phyloP scores from a whole-genome alignment of 2,329 filamentous ascomycete species.

The Dothistroma septosporum region DNA sequence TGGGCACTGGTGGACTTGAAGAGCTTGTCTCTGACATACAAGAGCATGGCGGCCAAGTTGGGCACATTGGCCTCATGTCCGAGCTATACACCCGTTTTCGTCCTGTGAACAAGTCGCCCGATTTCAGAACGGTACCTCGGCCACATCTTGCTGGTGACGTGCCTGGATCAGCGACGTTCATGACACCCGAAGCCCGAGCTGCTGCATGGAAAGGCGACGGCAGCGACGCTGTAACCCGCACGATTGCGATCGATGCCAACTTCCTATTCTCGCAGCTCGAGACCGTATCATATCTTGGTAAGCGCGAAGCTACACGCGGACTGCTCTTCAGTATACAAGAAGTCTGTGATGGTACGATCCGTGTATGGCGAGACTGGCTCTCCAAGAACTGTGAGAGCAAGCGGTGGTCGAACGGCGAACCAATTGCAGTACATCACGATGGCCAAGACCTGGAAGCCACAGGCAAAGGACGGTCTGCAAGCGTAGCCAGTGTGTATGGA shows the following conservation, averaged over 20 bases:
- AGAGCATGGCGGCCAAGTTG: constrained; percentile 32
- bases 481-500: constrained; percentile 20
- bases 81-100: constrained; percentile 67
- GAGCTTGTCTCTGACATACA: constrained; percentile 35
- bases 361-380: constrained; percentile 72
- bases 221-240: constrained; percentile 49
- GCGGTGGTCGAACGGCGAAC: constrained; percentile 26
- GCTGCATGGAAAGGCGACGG: constrained; percentile 14
- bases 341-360: constrained; percentile 63
- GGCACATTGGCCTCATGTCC: constrained; percentile 50
- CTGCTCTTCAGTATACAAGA: constrained; percentile 62
- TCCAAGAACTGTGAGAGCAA: constrained; percentile 41
- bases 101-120: constrained; percentile 56
- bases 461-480: constrained; percentile 16
- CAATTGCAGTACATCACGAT: constrained; percentile 27
- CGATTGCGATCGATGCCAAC: constrained; percentile 61
- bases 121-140: constrained; percentile 34
- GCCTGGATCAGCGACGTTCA: constrained; percentile 43
- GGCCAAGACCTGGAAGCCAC: neutral
- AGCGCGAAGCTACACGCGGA: constrained; percentile 57
- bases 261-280: constrained; percentile 74
- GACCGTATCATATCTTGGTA: constrained; percentile 63
- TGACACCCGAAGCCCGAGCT: constrained; percentile 19
- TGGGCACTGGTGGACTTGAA: constrained; percentile 60
- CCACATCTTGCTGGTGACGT: constrained; percentile 47